Evolutionary conservation across 2,329 filamentous ascomycete species (phyloP), one percentile per base, ranked within the genome.

Genomic region (Colletotrichum eleusines): DNA sequence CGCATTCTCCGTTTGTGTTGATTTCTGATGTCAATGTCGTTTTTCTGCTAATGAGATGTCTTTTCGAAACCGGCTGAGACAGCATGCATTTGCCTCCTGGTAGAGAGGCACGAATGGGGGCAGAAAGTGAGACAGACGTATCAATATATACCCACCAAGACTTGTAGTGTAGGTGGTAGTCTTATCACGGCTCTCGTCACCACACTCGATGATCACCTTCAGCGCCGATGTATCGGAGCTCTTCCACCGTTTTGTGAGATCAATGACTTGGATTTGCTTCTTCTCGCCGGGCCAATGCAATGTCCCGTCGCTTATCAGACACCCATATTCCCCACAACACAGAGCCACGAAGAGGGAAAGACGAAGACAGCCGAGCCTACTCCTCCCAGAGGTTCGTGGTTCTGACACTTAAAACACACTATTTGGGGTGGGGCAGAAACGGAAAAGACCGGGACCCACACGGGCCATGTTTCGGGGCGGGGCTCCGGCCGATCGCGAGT

Each of bases 391-490:
- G 16, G 16, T 12, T n/a, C 6, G 7, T 9, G 42, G 18, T 44
- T 20, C 0, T 44, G 42, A 42, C 40, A 18, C 40, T 44, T 2
- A n/a, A n/a, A n/a, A 11, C 26, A 31, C 26, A 28, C 26, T 16
- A 4, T 7, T 2, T 26, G 9, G 51, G 9, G 4, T 26, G 9
- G 51, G 9, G 4, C 28, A 33, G 51, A n/a, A 20, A 62, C 26
- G 38, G 16, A 14, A 1, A 51, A n/a, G 14, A 26, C 11, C 11
- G 12, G 12, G 35, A 26, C 60, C 60, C 46, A 54, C 60, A 63
- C 46, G 44, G 48, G 6, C 48, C 48, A 54, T 11, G 31, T 23
- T 23, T 35, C 60, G 48, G 26, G n/a, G 48, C 48, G 60, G 60
- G 38, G 6, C 46, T 28, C 26, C 35, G 26, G 48, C 48, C 38